phyloP scores from a whole-genome alignment of 495 filamentous ascomycete species.

The Aspergillus baeticus region DNA sequence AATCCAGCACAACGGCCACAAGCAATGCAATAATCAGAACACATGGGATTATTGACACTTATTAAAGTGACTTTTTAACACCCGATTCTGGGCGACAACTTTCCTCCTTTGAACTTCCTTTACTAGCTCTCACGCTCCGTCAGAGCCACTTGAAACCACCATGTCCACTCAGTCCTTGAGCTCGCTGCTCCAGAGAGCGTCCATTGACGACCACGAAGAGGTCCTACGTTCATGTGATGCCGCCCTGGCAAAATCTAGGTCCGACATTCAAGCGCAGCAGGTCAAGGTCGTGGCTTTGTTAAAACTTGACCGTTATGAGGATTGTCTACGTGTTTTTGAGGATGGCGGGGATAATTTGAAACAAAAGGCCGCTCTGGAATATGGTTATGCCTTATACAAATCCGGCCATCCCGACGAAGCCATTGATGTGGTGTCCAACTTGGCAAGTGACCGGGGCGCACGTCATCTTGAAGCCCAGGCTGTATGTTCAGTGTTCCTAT shows the following conservation, averaged over 20 bases:
- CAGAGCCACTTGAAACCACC: slow-evolving; percentile 4
- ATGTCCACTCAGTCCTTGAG: slow-evolving; percentile 54
- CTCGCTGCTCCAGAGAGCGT: slow-evolving; percentile 53
- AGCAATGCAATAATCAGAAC: neutral
- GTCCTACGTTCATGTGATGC: slow-evolving; percentile 70
- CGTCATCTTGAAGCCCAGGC: slow-evolving; percentile 88
- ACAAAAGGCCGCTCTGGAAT: slow-evolving; percentile 67
- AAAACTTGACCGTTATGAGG: slow-evolving; percentile 91
- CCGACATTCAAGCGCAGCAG: slow-evolving; percentile 66
- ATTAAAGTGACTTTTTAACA: neutral
- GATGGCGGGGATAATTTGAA: slow-evolving; percentile 67
- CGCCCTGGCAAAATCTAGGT: slow-evolving; percentile 60
- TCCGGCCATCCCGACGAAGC: slow-evolving; percentile 73
- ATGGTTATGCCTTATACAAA: slow-evolving; percentile 92
- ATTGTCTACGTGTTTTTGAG: slow-evolving; percentile 76
- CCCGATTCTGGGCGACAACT: neutral
- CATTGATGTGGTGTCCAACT: slow-evolving; percentile 51
- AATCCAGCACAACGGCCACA: neutral
- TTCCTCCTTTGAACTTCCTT: neutral
- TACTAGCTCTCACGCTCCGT: neutral
- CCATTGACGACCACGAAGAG: slow-evolving; percentile 75
- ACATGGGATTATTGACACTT: neutral
- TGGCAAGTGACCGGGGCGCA: slow-evolving; percentile 57
- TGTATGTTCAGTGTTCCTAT: slow-evolving; percentile 40
- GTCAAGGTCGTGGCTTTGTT: slow-evolving; percentile 82